Conservation (phyloP, 805 yeast genomes). For the Spathaspora boniae region DNA sequence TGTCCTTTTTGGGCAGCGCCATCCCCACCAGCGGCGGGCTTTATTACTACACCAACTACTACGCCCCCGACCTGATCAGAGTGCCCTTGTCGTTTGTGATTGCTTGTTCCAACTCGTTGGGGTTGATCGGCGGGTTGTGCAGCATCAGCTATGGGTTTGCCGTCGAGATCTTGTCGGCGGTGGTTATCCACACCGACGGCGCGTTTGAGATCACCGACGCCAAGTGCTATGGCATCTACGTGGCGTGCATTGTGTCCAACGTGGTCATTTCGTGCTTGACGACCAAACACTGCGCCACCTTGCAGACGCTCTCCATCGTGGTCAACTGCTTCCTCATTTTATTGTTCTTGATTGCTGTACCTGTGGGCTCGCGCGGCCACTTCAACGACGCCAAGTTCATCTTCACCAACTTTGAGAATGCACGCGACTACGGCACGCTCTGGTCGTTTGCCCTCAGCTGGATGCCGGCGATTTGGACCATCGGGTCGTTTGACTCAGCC, state of each 20-base stretch:
- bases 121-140: constrained; percentile 62
- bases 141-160: constrained; percentile 71
- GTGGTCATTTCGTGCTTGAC: constrained; percentile 53
- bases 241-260: constrained; percentile 54
- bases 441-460: constrained; percentile 46
- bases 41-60: constrained; percentile 48
- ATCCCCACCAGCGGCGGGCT: constrained; percentile 77
- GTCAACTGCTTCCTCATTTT: constrained; percentile 51
- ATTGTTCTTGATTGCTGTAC: constrained; percentile 60
- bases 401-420: constrained; percentile 27
- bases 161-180: constrained; percentile 54
- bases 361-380: constrained; percentile 47
- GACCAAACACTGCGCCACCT: constrained; percentile 51
- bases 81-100: constrained; percentile 58
- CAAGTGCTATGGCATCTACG: constrained; percentile 62
- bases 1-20: constrained; percentile 66
- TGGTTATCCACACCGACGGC: constrained; percentile 52
- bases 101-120: constrained; percentile 67
- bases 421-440: constrained; percentile 29
- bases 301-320: constrained; percentile 58
- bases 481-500: constrained; percentile 65
- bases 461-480: constrained; percentile 71
- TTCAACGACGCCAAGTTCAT: constrained; percentile 5
- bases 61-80: constrained; percentile 53
- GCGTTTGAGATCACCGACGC: constrained; percentile 51